phyloP scores from a whole-genome alignment of 2,329 filamentous ascomycete genomes.

The Trematosphaeria pertusa region DNA sequence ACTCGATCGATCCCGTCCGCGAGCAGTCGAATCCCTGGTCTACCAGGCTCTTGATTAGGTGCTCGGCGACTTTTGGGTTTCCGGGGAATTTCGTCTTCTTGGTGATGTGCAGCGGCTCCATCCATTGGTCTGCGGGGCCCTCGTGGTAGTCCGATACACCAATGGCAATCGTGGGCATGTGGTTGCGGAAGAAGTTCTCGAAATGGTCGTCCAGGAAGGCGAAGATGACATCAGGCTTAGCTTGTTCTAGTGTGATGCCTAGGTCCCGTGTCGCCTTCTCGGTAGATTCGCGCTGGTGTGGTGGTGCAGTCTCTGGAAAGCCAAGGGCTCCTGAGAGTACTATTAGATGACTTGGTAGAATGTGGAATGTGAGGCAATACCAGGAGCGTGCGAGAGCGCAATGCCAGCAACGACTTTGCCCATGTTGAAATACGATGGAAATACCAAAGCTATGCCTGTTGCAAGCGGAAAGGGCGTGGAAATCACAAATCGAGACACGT shows the following conservation, averaged over 20 bases:
- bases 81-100: slow-evolving; percentile 35
- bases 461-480: not conserved
- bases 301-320: slow-evolving; percentile 36
- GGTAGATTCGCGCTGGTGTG: slow-evolving; percentile 27
- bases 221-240: slow-evolving; percentile 38
- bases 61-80: slow-evolving; percentile 32
- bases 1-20: slow-evolving; percentile 31
- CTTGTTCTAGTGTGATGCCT: slow-evolving; percentile 31
- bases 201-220: slow-evolving; percentile 43
- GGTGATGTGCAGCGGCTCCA: slow-evolving; percentile 21
- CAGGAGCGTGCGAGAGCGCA: slow-evolving; percentile 15
- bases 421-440: slow-evolving; percentile 2
- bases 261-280: slow-evolving; percentile 34
- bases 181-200: slow-evolving; percentile 39
- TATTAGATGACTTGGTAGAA: too few relatives aligned
- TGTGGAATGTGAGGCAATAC: not conserved
- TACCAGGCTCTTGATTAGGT: slow-evolving; percentile 27
- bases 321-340: slow-evolving; percentile 29
- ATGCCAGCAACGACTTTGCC: slow-evolving; percentile 18
- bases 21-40: slow-evolving; percentile 32
- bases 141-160: slow-evolving; percentile 31
- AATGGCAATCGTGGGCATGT: slow-evolving; percentile 37
- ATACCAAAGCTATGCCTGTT: too few relatives aligned
- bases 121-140: slow-evolving; percentile 40
- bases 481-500: too few relatives aligned